phyloP scores from a whole-genome alignment of 2,329 filamentous ascomycete species.

The Chrysoporthe puriensis region DNA sequence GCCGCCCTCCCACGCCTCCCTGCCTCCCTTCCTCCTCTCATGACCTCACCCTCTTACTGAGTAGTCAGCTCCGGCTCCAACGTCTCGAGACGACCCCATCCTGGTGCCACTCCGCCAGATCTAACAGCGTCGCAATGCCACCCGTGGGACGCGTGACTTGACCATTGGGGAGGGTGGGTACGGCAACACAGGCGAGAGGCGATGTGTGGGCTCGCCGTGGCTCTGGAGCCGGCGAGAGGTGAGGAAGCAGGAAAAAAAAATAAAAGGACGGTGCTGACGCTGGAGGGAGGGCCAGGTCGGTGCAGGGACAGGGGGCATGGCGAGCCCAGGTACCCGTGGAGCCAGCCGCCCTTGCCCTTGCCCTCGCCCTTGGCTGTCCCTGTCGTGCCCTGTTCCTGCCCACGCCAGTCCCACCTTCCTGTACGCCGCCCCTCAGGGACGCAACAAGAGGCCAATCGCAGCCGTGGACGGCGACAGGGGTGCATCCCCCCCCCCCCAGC shows the following conservation, averaged over 20 bases:
- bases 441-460: constrained; percentile 3
- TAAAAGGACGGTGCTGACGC: not conserved
- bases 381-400: constrained; percentile 4
- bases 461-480: constrained; percentile 1
- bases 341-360: constrained; percentile 9
- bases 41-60: not conserved
- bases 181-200: not conserved
- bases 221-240: not conserved
- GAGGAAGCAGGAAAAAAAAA: not conserved
- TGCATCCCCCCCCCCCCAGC: constrained; percentile 1
- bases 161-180: not conserved
- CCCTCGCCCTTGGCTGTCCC: constrained; percentile 4
- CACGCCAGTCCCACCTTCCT: constrained; percentile 12
- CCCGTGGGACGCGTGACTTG: not conserved
- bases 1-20: not conserved
- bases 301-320: not conserved
- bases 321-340: not conserved
- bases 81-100: not conserved
- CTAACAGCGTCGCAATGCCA: not conserved
- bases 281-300: not conserved
- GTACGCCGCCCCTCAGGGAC: not conserved
- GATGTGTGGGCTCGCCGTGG: not conserved
- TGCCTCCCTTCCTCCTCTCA: not conserved
- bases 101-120: not conserved
- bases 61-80: not conserved